These are phyloP conservation scores for Hypoxylon sp. DNA, from an alignment of 2,329 filamentous ascomycete species.

Conservation along the genomic window DNA sequence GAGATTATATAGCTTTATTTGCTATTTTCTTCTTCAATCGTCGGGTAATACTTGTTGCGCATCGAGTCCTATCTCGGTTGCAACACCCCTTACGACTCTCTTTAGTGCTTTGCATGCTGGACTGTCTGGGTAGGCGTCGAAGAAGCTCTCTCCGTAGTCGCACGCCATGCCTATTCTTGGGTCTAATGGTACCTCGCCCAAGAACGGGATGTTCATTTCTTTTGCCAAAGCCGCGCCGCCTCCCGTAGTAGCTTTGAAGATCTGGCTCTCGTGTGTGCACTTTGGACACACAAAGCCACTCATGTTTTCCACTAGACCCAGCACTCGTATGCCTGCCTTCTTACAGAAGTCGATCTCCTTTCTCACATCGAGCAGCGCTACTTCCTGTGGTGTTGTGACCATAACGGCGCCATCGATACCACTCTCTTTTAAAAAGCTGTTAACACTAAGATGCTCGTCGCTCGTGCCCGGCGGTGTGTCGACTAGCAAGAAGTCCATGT, in stretches of 20 bases:
- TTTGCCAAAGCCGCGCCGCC: constrained; percentile 84
- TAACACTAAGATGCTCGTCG: constrained; percentile 96
- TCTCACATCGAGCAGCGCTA: constrained; percentile 89
- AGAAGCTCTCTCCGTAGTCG: constrained; percentile 97
- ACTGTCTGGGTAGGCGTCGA: constrained; percentile 93
- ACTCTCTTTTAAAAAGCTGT: constrained; percentile 89
- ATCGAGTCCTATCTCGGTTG: constrained; percentile 74
- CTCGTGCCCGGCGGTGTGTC: constrained; percentile 96
- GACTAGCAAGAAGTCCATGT: constrained; percentile 91
- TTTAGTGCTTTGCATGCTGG: constrained; percentile 88
- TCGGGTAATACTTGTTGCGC: constrained; percentile 67
- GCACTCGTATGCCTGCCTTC: constrained; percentile 89
- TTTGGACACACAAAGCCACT: constrained; percentile 95
- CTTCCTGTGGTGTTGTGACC: constrained; percentile 95
- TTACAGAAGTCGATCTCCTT: constrained; percentile 98
- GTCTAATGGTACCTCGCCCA: constrained; percentile 92
- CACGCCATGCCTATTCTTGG: constrained; percentile 96
- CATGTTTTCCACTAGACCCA: constrained; percentile 98
- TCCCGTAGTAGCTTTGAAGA: constrained; percentile 92
- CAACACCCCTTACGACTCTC: constrained; percentile 82
- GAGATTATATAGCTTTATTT: constrained; percentile 38
- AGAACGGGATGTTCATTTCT: constrained; percentile 89
- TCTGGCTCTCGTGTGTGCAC: constrained; percentile 85
- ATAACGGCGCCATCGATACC: constrained; percentile 95
- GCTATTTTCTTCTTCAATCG: constrained; percentile 48